Evolutionary conservation across 2,329 filamentous ascomycete genomes (phyloP), one percentile per base, ranked within the genome.

Genomic region (Emergomyces orientalis): DNA sequence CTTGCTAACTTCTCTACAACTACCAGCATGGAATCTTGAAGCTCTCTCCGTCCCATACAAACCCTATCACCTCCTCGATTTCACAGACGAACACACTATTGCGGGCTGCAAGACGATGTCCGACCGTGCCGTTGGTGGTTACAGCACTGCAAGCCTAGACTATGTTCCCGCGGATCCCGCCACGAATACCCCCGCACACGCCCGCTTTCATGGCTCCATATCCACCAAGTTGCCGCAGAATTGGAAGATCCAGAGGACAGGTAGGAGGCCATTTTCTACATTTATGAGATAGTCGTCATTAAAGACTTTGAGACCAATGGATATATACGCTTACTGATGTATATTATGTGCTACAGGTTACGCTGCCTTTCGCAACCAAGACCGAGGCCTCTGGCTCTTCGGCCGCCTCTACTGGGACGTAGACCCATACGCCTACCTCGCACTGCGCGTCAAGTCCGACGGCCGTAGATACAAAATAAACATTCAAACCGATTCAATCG

Each of bases 401-500:
- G 94, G 94, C 49, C 88, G 87, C 62, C 81, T 89, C 41, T 79
- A 91, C 27, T 97, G 91, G 90, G 88, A 97, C 72, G 88, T 97
- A 60, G 92, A 96, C 71, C 87, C 89, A 2, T 97, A 96, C 77
- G 79, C 83, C 14, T 97, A 91, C 76, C 86, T 99, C 11, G 93
- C 91, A 0, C 77, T 99, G 71, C 88, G 92, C 17, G 82, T 99
- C 69, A 94, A 91, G 74, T 93, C 90, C 2, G 94, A 97, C 72
- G 92, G 91, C 19, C 83, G 94, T 64, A 88, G 90, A 70, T 99
- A 97, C 79, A 90, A 96, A 63, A 86, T 99, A 71, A 99, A 99
- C 75, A 80, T 99, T 19, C 94, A 97, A 79, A 96, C 92, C 2
- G 93, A 99, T 72, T 90, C 89, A 1, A 87, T 99, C 62, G 90